phyloP scores from a whole-genome alignment of 495 filamentous ascomycete species.

The Paragyromitra xinjiangensis region DNA sequence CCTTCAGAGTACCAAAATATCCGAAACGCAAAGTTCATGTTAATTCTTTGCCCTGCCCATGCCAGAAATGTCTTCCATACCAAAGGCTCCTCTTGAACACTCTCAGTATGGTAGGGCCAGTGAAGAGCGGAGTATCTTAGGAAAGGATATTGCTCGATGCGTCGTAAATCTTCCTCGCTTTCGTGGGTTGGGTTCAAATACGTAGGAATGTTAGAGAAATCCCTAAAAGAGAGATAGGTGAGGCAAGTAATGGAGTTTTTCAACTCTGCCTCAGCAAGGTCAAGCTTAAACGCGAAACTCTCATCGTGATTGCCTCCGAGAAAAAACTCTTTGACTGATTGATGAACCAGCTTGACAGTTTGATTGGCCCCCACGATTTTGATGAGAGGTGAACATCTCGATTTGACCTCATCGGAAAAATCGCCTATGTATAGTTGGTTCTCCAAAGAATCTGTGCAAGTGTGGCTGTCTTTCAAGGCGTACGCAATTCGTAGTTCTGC shows the following conservation, averaged over 20 bases:
- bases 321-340: slow-evolving; percentile 32
- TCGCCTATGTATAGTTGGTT: not conserved
- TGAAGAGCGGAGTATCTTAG: slow-evolving; percentile 21
- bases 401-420: slow-evolving; percentile 12
- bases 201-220: slow-evolving; percentile 9
- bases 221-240: slow-evolving; percentile 24
- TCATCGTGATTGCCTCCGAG: not conserved
- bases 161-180: slow-evolving; percentile 3
- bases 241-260: slow-evolving; percentile 16
- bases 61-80: slow-evolving; percentile 6
- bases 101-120: slow-evolving; percentile 8
- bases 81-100: not conserved
- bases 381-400: slow-evolving; percentile 20
- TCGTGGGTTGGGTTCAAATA: not conserved
- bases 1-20: slow-evolving; percentile 24
- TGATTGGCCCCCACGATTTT: slow-evolving; percentile 17
- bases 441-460: not conserved
- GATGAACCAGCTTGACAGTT: slow-evolving; percentile 22
- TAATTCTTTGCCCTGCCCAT: not conserved
- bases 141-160: slow-evolving; percentile 9
- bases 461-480: not conserved
- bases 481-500: slow-evolving; percentile 10
- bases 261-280: not conserved
- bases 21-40: slow-evolving; percentile 16
- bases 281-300: not conserved